phyloP scores from a whole-genome alignment of 164 flowering plant genomes.

The Tinospora cordifolia region DNA sequence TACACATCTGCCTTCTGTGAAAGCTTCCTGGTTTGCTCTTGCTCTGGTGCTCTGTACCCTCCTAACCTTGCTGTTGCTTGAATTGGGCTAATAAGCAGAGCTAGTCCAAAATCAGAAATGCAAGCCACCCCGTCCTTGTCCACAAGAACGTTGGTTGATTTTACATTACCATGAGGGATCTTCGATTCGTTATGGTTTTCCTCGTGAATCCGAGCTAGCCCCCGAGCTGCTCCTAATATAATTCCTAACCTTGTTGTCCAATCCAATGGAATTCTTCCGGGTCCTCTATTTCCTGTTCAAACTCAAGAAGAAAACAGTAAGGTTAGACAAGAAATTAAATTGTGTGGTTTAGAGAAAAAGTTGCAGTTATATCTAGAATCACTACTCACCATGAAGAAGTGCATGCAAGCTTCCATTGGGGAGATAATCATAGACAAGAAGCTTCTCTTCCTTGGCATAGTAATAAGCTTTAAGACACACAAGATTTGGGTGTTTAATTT shows the following conservation, averaged over 20 bases:
- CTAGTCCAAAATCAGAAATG: constrained; percentile 88
- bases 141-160: constrained; percentile 74
- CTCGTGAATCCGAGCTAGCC: constrained; percentile 62
- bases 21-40: constrained; percentile 45
- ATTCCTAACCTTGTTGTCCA: constrained; percentile 89
- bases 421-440: constrained; percentile 85
- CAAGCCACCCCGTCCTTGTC: constrained; percentile 82
- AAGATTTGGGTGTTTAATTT: constrained; percentile 62
- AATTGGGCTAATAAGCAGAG: constrained; percentile 65
- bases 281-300: constrained; percentile 62
- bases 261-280: constrained; percentile 86
- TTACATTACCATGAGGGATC: constrained; percentile 84
- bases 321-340: too few species aligned
- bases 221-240: constrained; percentile 82
- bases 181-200: constrained; percentile 36
- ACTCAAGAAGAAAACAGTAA: neutral
- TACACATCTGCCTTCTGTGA: constrained; percentile 84
- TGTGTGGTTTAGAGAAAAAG: too few species aligned
- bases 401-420: constrained; percentile 78
- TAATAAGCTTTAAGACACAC: constrained; percentile 77
- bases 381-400: constrained; percentile 64
- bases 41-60: constrained; percentile 90
- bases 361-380: too few species aligned
- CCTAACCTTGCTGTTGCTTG: constrained; percentile 69
- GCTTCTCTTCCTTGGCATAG: constrained; percentile 88